Evolutionary conservation across 306 rosid genomes (phyloP).

Genomic region (Datisca glomerata): DNA sequence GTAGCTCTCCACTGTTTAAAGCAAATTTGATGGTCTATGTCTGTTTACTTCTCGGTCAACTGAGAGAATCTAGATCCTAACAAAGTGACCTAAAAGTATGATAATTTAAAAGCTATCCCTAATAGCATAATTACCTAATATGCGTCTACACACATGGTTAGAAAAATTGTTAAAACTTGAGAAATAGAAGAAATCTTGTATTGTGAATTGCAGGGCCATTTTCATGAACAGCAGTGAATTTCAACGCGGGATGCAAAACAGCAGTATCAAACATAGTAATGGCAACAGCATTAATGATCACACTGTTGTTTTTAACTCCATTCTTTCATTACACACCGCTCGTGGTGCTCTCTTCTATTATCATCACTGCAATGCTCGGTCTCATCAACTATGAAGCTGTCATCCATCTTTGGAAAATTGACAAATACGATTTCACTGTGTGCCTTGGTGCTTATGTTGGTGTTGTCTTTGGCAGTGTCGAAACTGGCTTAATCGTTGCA

Average conservation of each 20-base stretch:
- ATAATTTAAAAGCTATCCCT: no score
- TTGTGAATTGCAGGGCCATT: slow-evolving; percentile 26
- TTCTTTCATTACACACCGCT: slow-evolving; percentile 37
- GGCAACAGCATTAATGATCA: slow-evolving; percentile 33
- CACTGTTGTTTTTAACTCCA: slow-evolving; percentile 33
- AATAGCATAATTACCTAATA: no score
- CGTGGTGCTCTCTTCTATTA: slow-evolving; percentile 36
- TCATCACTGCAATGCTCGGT: slow-evolving; percentile 33
- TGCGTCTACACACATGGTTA: no score
- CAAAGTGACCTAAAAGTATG: no score
- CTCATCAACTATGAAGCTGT: slow-evolving; percentile 26
- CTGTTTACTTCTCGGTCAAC: no score
- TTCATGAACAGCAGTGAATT: slow-evolving; percentile 34
- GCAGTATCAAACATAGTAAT: slow-evolving; percentile 33
- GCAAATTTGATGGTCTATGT: no score
- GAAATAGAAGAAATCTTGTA: not conserved
- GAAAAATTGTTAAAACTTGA: no score
- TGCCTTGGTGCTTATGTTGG: slow-evolving; percentile 29
- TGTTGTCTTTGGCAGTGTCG: slow-evolving; percentile 30
- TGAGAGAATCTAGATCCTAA: no score
- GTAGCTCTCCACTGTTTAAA: no score
- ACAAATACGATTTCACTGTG: slow-evolving; percentile 27
- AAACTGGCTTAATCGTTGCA: slow-evolving; percentile 31
- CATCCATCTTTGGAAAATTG: slow-evolving; percentile 40
- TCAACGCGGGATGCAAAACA: slow-evolving; percentile 46